Evolutionary conservation across 2,329 filamentous ascomycete species (phyloP).

Genomic region (Penicillium sp.): DNA sequence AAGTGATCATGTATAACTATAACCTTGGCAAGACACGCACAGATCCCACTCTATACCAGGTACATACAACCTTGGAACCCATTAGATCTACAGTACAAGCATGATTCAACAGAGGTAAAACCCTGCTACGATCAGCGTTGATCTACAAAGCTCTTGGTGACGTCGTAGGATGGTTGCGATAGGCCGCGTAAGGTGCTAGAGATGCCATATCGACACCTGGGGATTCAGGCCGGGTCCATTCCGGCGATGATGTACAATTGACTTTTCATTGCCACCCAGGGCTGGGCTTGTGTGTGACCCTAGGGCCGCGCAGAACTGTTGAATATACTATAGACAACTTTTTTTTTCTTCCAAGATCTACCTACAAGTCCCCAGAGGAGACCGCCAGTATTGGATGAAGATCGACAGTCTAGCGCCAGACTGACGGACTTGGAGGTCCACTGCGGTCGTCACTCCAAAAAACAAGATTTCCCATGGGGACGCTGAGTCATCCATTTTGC

Average conservation of each 20-base stretch:
- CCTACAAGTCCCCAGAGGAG: background rate
- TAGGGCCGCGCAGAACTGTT: background rate
- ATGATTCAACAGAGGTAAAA: background rate
- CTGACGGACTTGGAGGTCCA: conserved; percentile 11
- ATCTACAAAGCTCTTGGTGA: background rate
- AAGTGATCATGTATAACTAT: too few relatives aligned
- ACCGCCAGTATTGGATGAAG: background rate
- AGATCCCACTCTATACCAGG: background rate
- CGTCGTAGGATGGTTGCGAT: background rate
- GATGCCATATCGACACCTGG: background rate
- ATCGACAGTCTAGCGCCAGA: conserved; percentile 13
- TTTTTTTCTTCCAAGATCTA: too few relatives aligned
- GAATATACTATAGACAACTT: background rate
- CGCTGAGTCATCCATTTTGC: conserved; percentile 18
- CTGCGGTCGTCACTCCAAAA: conserved; percentile 15
- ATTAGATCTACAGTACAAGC: background rate
- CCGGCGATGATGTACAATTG: background rate
- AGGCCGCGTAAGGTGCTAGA: background rate
- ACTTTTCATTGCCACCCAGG: background rate
- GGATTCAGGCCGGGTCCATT: background rate
- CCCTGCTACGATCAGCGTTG: background rate
- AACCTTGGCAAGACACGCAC: too few relatives aligned
- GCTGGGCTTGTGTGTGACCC: background rate
- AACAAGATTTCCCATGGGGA: conserved; percentile 17
- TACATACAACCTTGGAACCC: background rate